A percentile compares a stretch with the other conserved stretches of the same genome.
These are phyloP conservation scores for Vigna reflexopilosa DNA, from an alignment of 306 rosid genomes.

Conservation along the genomic window DNA sequence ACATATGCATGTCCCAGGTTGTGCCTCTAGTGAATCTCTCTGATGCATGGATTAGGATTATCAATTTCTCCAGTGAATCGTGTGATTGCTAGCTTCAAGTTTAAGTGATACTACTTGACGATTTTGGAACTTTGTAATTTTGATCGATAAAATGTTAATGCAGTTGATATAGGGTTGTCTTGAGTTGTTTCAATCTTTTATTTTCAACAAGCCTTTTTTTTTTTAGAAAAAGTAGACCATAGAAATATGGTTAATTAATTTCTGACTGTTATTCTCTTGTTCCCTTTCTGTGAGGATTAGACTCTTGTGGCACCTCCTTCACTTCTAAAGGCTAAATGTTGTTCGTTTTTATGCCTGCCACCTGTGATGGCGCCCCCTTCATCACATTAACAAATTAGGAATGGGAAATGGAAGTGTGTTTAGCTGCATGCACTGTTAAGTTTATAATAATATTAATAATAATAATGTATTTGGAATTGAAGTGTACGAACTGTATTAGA, in stretches of 20 bases:
- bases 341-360: background rate
- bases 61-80: constrained; percentile 4
- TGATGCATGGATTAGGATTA: constrained; percentile 22
- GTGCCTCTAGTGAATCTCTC: constrained; percentile 25
- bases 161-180: constrained; percentile 23
- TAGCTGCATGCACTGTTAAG: constrained; percentile 21
- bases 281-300: constrained; percentile 17
- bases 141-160: constrained; percentile 30
- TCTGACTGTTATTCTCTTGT: background rate
- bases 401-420: constrained; percentile 5
- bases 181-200: constrained; percentile 13
- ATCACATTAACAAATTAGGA: constrained; percentile 9
- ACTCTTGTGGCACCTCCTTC: constrained; percentile 28
- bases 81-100: constrained; percentile 1
- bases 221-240: background rate
- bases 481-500: constrained; percentile 10
- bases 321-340: constrained; percentile 12
- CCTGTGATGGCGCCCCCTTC: background rate
- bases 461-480: constrained; percentile 14
- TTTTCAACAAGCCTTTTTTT: background rate
- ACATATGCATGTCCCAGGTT: background rate
- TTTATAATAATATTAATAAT: constrained; percentile 3
- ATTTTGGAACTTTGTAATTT: background rate
- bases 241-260: constrained; percentile 6
- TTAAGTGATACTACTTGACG: constrained; percentile 15